phyloP scores from a whole-genome alignment of 371 early-diverging fungal genomes.

The Mortierella sp. region DNA sequence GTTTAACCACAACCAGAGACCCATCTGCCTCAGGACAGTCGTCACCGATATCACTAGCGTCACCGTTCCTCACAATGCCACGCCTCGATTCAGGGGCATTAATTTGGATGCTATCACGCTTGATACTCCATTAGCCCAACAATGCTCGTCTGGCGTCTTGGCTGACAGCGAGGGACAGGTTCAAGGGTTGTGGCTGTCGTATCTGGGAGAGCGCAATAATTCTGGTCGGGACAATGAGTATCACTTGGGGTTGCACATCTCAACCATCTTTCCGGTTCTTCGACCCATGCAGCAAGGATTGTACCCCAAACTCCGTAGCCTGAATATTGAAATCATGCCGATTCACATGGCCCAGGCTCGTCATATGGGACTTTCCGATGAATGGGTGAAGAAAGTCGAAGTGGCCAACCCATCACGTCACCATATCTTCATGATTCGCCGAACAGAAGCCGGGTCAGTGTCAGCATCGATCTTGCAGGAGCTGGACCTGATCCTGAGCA shows the following conservation, averaged over 20 bases:
- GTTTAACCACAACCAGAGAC: slow-evolving; percentile 82
- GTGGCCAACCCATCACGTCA: slow-evolving; percentile 75
- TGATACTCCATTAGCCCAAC: slow-evolving; percentile 85
- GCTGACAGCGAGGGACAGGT: slow-evolving; percentile 79
- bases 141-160: slow-evolving; percentile 87
- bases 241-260: slow-evolving; percentile 77
- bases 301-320: slow-evolving; percentile 62
- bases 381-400: slow-evolving; percentile 79
- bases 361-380: slow-evolving; percentile 81
- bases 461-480: slow-evolving; percentile 75
- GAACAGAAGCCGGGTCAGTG: slow-evolving; percentile 74
- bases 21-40: slow-evolving; percentile 76
- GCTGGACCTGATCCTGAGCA: slow-evolving; percentile 78
- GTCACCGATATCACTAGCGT: slow-evolving; percentile 84
- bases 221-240: slow-evolving; percentile 80
- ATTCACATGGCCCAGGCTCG: slow-evolving; percentile 82
- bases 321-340: slow-evolving; percentile 79
- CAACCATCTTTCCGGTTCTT: slow-evolving; percentile 64
- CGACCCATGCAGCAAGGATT: slow-evolving; percentile 59
- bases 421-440: slow-evolving; percentile 77
- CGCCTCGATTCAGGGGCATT: slow-evolving; percentile 84
- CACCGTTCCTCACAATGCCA: slow-evolving; percentile 82
- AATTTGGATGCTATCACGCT: slow-evolving; percentile 88
- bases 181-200: slow-evolving; percentile 88
- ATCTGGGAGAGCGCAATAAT: slow-evolving; percentile 78